These are phyloP conservation scores for Lactarius sanguifluus DNA, from an alignment of 768 basidiomycete species.

Conservation along the genomic window DNA sequence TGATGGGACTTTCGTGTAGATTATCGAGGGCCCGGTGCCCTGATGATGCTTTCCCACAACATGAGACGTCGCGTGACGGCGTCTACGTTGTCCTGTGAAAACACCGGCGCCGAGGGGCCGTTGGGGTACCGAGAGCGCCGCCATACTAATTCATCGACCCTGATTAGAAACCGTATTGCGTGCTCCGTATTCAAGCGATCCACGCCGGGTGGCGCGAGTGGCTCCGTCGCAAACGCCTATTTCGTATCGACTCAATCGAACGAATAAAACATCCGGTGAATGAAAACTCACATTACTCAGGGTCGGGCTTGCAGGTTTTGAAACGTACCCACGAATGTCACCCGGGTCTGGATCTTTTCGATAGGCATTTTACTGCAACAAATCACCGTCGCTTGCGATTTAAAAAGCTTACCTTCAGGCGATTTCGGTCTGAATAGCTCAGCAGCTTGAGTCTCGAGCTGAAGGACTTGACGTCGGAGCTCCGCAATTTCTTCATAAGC, in stretches of 20 bases:
- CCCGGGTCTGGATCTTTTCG: not conserved
- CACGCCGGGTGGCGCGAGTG: not conserved
- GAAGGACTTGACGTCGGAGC: constrained; percentile 15
- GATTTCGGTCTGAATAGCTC: constrained; percentile 10
- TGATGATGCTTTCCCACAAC: constrained; percentile 30
- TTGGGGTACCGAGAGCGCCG: constrained; percentile 26
- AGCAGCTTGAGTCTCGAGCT: constrained; percentile 12
- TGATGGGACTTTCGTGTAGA: not conserved
- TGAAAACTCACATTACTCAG: constrained; percentile 10
- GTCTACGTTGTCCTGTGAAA: constrained; percentile 27
- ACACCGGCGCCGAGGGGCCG: constrained; percentile 19
- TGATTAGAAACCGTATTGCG: constrained; percentile 25
- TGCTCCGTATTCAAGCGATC: constrained; percentile 19
- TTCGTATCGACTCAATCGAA: constrained; percentile 4
- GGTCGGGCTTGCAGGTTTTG: constrained; percentile 1
- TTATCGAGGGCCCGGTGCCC: constrained; percentile 22
- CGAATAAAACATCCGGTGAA: not conserved
- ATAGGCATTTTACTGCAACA: not conserved
- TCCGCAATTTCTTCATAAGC: constrained; percentile 24
- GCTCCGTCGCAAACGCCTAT: constrained; percentile 16
- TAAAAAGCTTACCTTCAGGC: not conserved
- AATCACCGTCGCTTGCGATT: not conserved
- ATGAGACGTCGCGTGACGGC: constrained; percentile 24
- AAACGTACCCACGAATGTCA: constrained; percentile 10
- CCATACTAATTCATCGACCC: constrained; percentile 30